A percentile compares a stretch with the other conserved stretches of the same genome.
Conservation (phyloP, 2,329 filamentous ascomycete genomes). For the Camillea tinctor region DNA sequence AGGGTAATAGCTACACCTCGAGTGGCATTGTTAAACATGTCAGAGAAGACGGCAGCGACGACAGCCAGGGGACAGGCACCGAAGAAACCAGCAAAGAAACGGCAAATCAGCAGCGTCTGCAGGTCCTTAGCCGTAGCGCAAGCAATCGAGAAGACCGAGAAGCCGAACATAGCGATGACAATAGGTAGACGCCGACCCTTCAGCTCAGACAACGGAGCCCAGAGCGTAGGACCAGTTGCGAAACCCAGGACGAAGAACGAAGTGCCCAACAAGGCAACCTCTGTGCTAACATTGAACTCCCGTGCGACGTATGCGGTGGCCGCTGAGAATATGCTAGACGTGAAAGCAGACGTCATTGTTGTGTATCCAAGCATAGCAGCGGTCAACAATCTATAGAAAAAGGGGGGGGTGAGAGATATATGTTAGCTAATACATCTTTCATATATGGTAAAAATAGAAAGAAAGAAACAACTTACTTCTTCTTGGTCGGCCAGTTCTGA, state of each 20-base stretch:
- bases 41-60: conserved; percentile 69
- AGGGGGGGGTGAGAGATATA: background rate
- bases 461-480: conserved; percentile 59
- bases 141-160: conserved; percentile 66
- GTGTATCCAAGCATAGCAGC: conserved; percentile 70
- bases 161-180: conserved; percentile 63
- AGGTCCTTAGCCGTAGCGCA: conserved; percentile 66
- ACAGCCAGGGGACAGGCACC: conserved; percentile 68
- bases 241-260: conserved; percentile 71
- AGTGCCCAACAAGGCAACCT: conserved; percentile 64
- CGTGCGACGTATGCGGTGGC: conserved; percentile 57
- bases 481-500: conserved; percentile 79
- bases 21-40: conserved; percentile 67
- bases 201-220: conserved; percentile 72
- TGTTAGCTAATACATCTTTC: conserved; percentile 14
- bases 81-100: conserved; percentile 73
- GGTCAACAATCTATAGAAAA: conserved; percentile 52
- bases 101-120: conserved; percentile 66
- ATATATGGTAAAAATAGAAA: background rate
- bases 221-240: conserved; percentile 62
- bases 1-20: conserved; percentile 58
- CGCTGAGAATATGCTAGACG: conserved; percentile 72
- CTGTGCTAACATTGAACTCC: conserved; percentile 59
- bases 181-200: conserved; percentile 65
- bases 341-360: conserved; percentile 69